Base-by-base conservation (phyloP, 2,329 filamentous ascomycete genomes). In the Nakataea oryzae region DNA sequence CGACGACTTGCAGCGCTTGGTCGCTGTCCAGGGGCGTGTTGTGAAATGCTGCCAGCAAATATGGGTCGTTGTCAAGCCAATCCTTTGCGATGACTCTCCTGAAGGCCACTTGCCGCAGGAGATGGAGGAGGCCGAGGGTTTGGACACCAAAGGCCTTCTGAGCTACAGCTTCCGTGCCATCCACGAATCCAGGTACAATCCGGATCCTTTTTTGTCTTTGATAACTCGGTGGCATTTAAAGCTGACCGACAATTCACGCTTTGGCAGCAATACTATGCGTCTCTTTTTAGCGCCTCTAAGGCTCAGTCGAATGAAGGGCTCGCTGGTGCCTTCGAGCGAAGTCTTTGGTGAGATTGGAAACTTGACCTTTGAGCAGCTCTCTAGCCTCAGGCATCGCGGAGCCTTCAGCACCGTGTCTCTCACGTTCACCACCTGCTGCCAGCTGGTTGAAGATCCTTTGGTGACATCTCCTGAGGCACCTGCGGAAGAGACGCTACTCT, bases 121-220 rank as follows among this genome's bases (percentile, higher is more conserved):
- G 29, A 73, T 91, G n/a, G 85, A 89, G 61, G 87, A 89, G 41
- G 76, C 84, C 21, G 82, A 88, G 5, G 89, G 87, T 1, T 80
- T 91, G 2, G 87, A 89, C 60, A 92, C 91, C 0, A 97, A 97
- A 70, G 91, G 96, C 68, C 82, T 96, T 24, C 75, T 99, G 58
- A 97, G 93, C 66, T 99, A 95, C 73, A 96, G 92, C 65, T 99
- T 96, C 82, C 86, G 95, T 68, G 91, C 92, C 7, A 80, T 97
- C n/a, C 93, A 96, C 65, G 95, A 99, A 75, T 91, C 93, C 28
- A 96, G 91, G 89, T 91, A 76, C 64, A 75, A 26, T 14, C 2
- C 9, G 24, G 2, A 21, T 26, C 27, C 28, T 12, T 11, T 27
- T 56, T 24, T n/a, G 26, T 47, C 17, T 32, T 11, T 66, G 66